Evolutionary conservation across 2,329 filamentous ascomycete species (phyloP).

Genomic region (Phyllosticta citribraziliensis): DNA sequence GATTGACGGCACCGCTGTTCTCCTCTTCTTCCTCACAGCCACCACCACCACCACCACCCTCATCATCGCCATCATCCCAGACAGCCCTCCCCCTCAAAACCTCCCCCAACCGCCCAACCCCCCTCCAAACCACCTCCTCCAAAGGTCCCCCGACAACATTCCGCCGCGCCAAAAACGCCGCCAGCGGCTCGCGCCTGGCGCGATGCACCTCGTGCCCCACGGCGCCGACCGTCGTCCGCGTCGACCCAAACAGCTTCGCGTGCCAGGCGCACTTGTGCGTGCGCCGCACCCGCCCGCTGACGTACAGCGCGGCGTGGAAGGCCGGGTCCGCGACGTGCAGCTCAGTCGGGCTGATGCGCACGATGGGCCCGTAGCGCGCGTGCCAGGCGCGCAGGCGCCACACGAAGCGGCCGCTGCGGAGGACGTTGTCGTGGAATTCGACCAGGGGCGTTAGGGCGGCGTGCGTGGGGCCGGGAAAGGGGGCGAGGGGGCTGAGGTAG

Average conservation of each 20-base stretch:
- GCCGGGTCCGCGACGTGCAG: constrained; percentile 16
- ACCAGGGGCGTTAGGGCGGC: constrained; percentile 15
- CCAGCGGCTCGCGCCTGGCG: constrained; percentile 21
- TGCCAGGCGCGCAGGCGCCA: neutral
- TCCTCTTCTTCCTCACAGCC: neutral
- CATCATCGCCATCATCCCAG: neutral
- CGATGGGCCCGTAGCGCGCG: constrained; percentile 13
- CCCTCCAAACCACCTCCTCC: neutral
- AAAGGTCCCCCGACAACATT: constrained; percentile 14
- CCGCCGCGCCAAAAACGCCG: constrained; percentile 26
- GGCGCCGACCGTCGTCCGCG: constrained; percentile 16
- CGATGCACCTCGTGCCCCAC: constrained; percentile 23
- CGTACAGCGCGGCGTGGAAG: constrained; percentile 25
- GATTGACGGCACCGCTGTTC: constrained; percentile 12
- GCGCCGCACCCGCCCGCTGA: constrained; percentile 15
- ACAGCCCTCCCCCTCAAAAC: constrained; percentile 1
- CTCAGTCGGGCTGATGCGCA: constrained; percentile 17
- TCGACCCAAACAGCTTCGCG: constrained; percentile 20
- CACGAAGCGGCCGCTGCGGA: neutral
- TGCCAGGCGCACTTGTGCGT: constrained; percentile 17
- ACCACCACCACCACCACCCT: neutral
- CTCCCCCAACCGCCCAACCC: neutral
- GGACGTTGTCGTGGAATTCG: constrained; percentile 4
- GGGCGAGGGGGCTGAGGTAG: constrained; percentile 1
- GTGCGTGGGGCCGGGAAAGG: constrained; percentile 13